Evolutionary conservation across 2,329 filamentous ascomycete genomes (phyloP), one percentile per base, ranked within the genome.

Genomic region (Xylaria sp.): DNA sequence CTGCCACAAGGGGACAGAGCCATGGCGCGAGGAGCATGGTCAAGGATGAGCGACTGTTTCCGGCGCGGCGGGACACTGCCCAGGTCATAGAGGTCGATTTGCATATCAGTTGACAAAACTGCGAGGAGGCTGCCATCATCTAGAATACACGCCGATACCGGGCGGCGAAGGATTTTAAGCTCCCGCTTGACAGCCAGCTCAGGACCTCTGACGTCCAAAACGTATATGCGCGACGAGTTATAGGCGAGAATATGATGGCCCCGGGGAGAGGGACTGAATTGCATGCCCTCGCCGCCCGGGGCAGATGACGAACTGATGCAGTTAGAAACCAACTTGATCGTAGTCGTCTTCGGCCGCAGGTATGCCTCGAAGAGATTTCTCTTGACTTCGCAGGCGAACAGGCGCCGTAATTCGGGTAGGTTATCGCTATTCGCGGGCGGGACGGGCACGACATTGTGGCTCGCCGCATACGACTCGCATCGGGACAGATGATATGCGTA

Each of bases 81-180:
- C 20, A 96, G 78, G 63, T 89, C 83, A 70, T 96, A 96, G n/a
- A 96, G 73, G 64, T 96, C 90, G 56, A 95, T 87, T 69, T 92
- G 89, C 75, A 92, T 89, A 60, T 91, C 88, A 5, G 84, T 90
- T 21, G 91, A 91, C 44, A 94, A 76, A 5, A 96, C 90, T 1
- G 90, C 92, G 26, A 96, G 78, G 9, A 90, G 74, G 9, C 82
- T 83, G 16, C 88, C 90, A 70, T 93, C 85, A 64, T 96, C 91
- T 38, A 89, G 83, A 59, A 96, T 88, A 48, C 91, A 90, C 13
- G 89, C 86, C 4, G 90, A 86, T 18, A 88, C 79, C 5, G 92
- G 91, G 26, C 90, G 82, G 47, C 91, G 83, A 58, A 88, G 75
- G 42, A 93, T 88, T 73, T 92, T 92, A 64, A 95, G 79, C 70